Evolutionary conservation across 106 monocot species (phyloP), one percentile per base, ranked within the genome.

Genomic region (Dendrobium chrysotoxum): DNA sequence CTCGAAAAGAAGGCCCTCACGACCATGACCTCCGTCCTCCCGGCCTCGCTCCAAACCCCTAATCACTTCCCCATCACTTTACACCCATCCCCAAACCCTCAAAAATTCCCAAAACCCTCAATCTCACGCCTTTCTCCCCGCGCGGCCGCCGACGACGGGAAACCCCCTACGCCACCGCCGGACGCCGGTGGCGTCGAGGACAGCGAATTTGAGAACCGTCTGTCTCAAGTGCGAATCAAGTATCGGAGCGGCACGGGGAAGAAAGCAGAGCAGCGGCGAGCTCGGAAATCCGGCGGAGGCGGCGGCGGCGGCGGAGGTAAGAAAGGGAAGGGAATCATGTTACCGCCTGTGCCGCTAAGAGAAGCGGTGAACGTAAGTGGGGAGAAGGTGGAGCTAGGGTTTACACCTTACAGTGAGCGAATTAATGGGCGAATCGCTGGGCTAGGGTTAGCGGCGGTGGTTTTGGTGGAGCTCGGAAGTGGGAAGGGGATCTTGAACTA

Each of bases 391-490:
- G 90, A 93, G 53, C 0, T 90, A 0, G 96, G 96, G 1, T 89
- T 96, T 86, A 92, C 80, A 26, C 85, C 88, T 2, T 96, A 94
- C 87, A 96, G 90, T 82, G 94, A 96, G 87, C 75, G 87, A 77
- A 75, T 96, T 55, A 92, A 96, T 44, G 96, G 96, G 46, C 70
- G 85, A 57, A 50, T 90, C 7, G 96, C 96, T 7, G 92, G 47
- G 53, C 81, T 96, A 7, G 96, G 96, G 0, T 76, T 94, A 61
- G 92, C 88, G 4, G 96, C 94, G 66, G 85, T 94, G 61, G 79
- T 94, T 72, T 86, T 96, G 40, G 96, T 96, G 18, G 96, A 96
- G 84, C 83, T 96, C 40, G 93, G 87, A 0, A 92, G 94, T 12
- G 94, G 96, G 11, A 79, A 89, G 78, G 82, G 92, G 7, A 72